phyloP scores from a whole-genome alignment of 1,139 yeast species.

The Sugiyamaella grinbergsii region DNA sequence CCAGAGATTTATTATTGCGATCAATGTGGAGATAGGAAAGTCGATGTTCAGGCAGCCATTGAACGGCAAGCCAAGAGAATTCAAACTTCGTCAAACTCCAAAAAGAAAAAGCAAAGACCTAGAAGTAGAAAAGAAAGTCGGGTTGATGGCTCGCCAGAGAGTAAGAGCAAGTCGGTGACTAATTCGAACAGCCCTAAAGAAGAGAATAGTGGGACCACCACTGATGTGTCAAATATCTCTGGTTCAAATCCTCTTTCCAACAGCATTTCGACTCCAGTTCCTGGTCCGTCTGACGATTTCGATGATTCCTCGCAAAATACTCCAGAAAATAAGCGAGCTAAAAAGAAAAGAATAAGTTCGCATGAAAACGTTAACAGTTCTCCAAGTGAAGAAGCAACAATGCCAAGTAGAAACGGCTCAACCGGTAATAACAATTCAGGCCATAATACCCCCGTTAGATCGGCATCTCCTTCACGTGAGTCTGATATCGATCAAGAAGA shows the following conservation, averaged over 20 bases:
- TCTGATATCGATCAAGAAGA: constrained; percentile 15
- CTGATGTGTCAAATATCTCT: neutral
- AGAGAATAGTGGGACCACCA: constrained; percentile 3
- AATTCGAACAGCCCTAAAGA: constrained; percentile 8
- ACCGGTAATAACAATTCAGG: constrained; percentile 4
- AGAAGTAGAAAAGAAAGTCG: constrained; percentile 12
- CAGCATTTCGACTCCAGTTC: neutral
- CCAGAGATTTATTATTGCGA: constrained; percentile 87
- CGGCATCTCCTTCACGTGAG: constrained; percentile 6
- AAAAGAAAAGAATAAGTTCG: constrained; percentile 7
- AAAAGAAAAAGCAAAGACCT: constrained; percentile 8
- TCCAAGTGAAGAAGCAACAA: neutral
- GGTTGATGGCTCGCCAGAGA: constrained; percentile 12
- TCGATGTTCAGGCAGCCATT: constrained; percentile 54
- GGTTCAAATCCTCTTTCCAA: neutral
- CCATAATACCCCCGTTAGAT: constrained; percentile 8
- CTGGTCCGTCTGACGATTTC: constrained; percentile 1
- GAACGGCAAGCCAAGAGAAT: constrained; percentile 36
- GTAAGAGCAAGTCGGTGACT: neutral
- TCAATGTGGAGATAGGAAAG: constrained; percentile 66
- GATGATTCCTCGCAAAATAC: constrained; percentile 1
- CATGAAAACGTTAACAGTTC: constrained; percentile 1
- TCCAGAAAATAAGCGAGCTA: constrained; percentile 13
- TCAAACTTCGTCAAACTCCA: constrained; percentile 5
- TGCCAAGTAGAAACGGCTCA: neutral